Percentiles rank a stretch among this genome's conserved stretches.
phyloP scores from a whole-genome alignment of 164 flowering plant genomes.

The Stephania yunnanensis region DNA sequence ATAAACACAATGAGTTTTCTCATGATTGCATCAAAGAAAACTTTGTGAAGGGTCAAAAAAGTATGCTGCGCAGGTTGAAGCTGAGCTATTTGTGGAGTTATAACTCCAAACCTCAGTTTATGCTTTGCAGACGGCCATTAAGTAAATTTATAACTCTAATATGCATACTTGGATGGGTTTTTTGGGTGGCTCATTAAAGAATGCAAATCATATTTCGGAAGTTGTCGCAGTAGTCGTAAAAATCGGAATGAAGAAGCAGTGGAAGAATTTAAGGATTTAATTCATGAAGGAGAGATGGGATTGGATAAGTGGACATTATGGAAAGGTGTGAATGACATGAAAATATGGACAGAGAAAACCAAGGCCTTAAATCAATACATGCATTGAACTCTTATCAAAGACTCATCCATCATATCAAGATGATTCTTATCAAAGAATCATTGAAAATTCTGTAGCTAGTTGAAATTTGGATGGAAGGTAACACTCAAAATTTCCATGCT shows the following conservation, averaged over 20 bases:
- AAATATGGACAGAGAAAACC: conserved; percentile 1
- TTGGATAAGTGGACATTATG: not conserved
- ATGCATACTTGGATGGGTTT: not conserved
- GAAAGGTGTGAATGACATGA: conserved; percentile 1
- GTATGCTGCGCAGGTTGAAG: not conserved
- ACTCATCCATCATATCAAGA: not conserved
- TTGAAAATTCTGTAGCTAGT: too few relatives aligned
- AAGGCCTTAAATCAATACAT: not conserved
- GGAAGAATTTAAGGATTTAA: not conserved
- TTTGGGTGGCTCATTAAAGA: not conserved
- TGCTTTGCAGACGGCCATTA: not conserved
- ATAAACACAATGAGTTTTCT: not conserved
- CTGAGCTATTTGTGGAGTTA: not conserved
- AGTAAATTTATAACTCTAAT: not conserved
- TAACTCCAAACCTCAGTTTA: not conserved
- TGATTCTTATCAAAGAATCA: not conserved
- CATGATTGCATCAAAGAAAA: not conserved
- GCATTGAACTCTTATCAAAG: not conserved
- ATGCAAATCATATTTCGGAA: not conserved
- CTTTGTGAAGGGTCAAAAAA: not conserved
- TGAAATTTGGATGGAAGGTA: too few relatives aligned
- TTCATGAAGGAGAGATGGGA: not conserved
- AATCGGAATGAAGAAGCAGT: not conserved
- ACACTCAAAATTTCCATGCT: too few relatives aligned
- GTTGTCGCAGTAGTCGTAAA: not conserved